These are phyloP conservation scores for Beauveria caledonica DNA, from an alignment of 2,329 filamentous ascomycete species.

Conservation along the genomic window DNA sequence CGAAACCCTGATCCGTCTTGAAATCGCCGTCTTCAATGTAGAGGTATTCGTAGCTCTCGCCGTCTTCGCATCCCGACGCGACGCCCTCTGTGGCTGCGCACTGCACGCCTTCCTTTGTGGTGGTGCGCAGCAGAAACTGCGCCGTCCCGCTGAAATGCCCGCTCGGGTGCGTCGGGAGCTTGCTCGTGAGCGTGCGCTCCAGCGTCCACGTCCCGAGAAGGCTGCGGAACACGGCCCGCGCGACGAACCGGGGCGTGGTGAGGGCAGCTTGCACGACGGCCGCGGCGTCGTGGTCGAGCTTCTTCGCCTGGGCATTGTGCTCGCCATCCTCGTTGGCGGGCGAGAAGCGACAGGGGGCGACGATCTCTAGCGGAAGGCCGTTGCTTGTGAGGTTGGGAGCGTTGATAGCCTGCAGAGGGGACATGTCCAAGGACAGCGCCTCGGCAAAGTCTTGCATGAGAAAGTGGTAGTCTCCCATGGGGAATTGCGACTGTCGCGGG, in stretches of 20 bases:
- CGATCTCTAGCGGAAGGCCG: slow-evolving; percentile 39
- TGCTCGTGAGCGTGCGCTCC: slow-evolving; percentile 46
- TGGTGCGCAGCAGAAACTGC: slow-evolving; percentile 53
- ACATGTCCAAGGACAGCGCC: slow-evolving; percentile 45
- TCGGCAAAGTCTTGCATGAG: slow-evolving; percentile 63
- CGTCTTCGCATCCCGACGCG: slow-evolving; percentile 12
- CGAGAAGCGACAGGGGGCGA: slow-evolving; percentile 49
- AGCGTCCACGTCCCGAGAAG: slow-evolving; percentile 64
- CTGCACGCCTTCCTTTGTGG: slow-evolving; percentile 45
- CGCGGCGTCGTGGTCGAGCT: slow-evolving; percentile 39
- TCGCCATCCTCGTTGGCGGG: slow-evolving; percentile 28
- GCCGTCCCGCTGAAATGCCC: slow-evolving; percentile 59
- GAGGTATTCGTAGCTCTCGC: slow-evolving; percentile 50
- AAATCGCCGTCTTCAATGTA: slow-evolving; percentile 63
- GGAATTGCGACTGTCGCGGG: slow-evolving; percentile 58
- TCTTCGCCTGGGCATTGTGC: slow-evolving; percentile 30
- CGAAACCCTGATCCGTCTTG: slow-evolving; percentile 44
- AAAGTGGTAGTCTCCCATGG: slow-evolving; percentile 74
- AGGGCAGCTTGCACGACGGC: slow-evolving; percentile 33
- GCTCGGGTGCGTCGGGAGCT: slow-evolving; percentile 49
- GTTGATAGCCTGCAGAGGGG: slow-evolving; percentile 21
- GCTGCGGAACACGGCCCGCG: slow-evolving; percentile 60
- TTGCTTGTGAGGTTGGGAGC: slow-evolving; percentile 30
- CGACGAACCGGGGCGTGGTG: slow-evolving; percentile 43
- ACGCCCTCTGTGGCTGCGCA: slow-evolving; percentile 19